Evolutionary conservation across 495 filamentous ascomycete genomes (phyloP).

Genomic region (Achaetomiella virescens): DNA sequence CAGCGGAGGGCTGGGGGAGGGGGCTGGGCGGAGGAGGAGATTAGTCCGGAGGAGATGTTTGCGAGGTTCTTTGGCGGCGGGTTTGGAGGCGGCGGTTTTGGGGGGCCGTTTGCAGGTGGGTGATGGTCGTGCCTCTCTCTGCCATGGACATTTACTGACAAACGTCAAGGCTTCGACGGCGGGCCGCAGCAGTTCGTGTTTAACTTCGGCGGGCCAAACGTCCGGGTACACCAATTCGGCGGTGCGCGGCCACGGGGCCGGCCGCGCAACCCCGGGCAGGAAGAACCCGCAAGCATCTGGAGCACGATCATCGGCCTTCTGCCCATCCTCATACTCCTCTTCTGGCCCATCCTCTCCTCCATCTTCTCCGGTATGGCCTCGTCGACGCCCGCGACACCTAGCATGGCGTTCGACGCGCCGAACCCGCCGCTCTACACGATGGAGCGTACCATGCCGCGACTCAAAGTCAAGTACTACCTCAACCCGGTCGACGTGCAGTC

Average conservation of each 20-base stretch:
- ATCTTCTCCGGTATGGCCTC: conserved; percentile 60
- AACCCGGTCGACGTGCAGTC: conserved; percentile 70
- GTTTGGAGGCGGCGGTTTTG: conserved; percentile 44
- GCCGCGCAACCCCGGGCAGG: conserved; percentile 60
- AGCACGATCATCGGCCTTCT: conserved; percentile 61
- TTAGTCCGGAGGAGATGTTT: conserved; percentile 95
- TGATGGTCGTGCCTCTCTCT: neutral
- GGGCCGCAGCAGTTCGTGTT: conserved; percentile 88
- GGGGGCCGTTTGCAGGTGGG: conserved; percentile 48
- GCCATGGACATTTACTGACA: neutral
- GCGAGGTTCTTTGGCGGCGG: conserved; percentile 78
- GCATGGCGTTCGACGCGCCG: conserved; percentile 63
- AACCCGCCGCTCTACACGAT: conserved; percentile 59
- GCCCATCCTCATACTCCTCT: conserved; percentile 80
- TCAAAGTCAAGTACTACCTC: conserved; percentile 76
- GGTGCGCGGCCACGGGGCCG: conserved; percentile 60
- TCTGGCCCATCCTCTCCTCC: conserved; percentile 78
- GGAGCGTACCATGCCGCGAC: conserved; percentile 60
- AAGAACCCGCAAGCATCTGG: conserved; percentile 42
- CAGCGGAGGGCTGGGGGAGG: conserved; percentile 39
- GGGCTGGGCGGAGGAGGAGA: conserved; percentile 71
- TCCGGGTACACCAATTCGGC: conserved; percentile 83
- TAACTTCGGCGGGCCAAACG: conserved; percentile 77
- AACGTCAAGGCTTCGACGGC: conserved; percentile 50
- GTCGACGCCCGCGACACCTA: conserved; percentile 51